Evolutionary conservation across 2,329 filamentous ascomycete species (phyloP).

Genomic region (Tolypocladium guangdongense): DNA sequence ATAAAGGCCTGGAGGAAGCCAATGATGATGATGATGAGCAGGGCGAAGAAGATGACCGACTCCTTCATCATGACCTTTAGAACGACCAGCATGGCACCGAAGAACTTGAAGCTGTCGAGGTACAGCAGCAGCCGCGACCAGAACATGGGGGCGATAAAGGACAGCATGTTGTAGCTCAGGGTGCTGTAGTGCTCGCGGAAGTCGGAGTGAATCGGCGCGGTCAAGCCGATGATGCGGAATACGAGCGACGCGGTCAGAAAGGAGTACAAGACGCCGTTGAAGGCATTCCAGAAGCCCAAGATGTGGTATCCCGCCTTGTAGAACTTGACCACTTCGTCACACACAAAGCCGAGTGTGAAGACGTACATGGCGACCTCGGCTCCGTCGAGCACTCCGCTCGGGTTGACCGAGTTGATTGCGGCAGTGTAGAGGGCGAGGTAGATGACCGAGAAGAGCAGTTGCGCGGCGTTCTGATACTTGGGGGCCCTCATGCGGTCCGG

Average conservation of each 20-base stretch:
- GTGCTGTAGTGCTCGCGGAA: constrained; percentile 56
- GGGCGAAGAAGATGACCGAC: constrained; percentile 90
- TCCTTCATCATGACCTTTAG: constrained; percentile 93
- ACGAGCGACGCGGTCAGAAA: constrained; percentile 70
- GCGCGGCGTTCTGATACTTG: constrained; percentile 81
- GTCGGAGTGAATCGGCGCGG: constrained; percentile 36
- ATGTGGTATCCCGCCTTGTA: constrained; percentile 92
- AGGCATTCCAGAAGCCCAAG: constrained; percentile 92
- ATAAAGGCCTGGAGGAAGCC: constrained; percentile 92
- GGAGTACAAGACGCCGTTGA: constrained; percentile 75
- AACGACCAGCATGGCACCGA: constrained; percentile 95
- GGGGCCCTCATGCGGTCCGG: constrained; percentile 91
- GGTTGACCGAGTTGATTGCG: constrained; percentile 91
- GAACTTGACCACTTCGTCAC: constrained; percentile 77
- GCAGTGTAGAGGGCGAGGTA: constrained; percentile 80
- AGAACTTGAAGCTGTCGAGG: constrained; percentile 88
- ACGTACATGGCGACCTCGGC: constrained; percentile 79
- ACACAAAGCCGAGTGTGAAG: constrained; percentile 85
- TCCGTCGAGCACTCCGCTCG: constrained; percentile 68
- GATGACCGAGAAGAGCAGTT: constrained; percentile 72
- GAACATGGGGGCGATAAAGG: constrained; percentile 91
- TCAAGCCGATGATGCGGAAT: constrained; percentile 67
- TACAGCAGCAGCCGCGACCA: constrained; percentile 90
- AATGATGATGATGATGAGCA: constrained; percentile 72
- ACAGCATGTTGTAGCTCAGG: constrained; percentile 86